phyloP scores from a whole-genome alignment of 306 rosid genomes.

The Casuarina equisetifolia region DNA sequence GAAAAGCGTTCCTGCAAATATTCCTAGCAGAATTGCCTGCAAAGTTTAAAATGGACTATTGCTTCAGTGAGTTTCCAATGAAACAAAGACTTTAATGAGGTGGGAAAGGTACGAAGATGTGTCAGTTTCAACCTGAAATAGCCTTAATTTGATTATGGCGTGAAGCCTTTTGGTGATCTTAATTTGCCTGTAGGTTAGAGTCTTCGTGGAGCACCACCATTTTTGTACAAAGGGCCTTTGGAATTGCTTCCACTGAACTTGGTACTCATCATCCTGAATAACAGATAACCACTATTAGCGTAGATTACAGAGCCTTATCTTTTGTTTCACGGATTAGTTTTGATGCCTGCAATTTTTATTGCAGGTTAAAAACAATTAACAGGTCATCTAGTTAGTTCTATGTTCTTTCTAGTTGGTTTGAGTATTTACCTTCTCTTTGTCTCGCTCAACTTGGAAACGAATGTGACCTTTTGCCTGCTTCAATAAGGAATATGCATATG shows the following conservation, averaged over 20 bases:
- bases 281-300: not conserved
- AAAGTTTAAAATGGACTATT: not conserved
- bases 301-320: not conserved
- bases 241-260: conserved; percentile 1
- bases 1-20: conserved; percentile 5
- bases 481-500: not conserved
- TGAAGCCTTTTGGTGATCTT: conserved; percentile 17
- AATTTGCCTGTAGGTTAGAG: conserved; percentile 13
- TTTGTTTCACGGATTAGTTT: not conserved
- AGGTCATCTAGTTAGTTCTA: not conserved
- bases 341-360: not conserved
- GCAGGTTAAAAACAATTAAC: not conserved
- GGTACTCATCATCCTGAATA: conserved; percentile 3
- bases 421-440: not conserved
- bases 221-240: conserved; percentile 15
- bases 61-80: not conserved
- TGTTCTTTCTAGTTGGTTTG: not conserved
- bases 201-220: conserved; percentile 8
- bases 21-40: conserved; percentile 1
- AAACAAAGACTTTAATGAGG: not conserved
- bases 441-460: not conserved
- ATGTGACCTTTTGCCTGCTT: not conserved
- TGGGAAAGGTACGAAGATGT: not conserved
- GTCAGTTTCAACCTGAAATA: not conserved
- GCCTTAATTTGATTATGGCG: conserved; percentile 7